A percentile compares a stretch with the other conserved stretches of the same genome.
These are phyloP conservation scores for Apiotrichum akiyoshidainum DNA, from an alignment of 1,284 basidiomycete species.

Conservation along the genomic window DNA sequence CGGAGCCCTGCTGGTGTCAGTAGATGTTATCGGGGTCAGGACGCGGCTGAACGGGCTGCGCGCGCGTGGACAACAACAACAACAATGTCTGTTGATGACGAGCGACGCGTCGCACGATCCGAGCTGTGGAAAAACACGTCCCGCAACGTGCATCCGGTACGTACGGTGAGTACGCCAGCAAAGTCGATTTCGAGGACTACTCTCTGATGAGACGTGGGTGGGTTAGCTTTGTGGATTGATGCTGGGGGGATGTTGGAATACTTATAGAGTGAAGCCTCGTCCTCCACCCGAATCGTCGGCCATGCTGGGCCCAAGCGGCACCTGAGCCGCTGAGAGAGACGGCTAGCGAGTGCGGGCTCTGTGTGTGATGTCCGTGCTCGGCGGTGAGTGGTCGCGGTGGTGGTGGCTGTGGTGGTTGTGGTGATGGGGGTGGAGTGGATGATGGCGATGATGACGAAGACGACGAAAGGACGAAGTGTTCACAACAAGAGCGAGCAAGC, in stretches of 20 bases:
- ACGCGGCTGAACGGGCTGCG: not conserved
- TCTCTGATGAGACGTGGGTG: slow-evolving; percentile 40
- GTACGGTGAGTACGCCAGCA: slow-evolving; percentile 36
- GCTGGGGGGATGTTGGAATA: not conserved
- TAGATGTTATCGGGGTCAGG: slow-evolving; percentile 5
- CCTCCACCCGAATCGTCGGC: slow-evolving; percentile 20
- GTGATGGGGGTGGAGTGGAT: not conserved
- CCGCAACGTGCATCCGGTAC: not conserved
- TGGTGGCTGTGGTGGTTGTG: not conserved
- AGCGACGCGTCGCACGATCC: not conserved
- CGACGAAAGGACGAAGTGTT: no score
- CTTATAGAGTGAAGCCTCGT: slow-evolving; percentile 26
- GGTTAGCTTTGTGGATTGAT: slow-evolving; percentile 10
- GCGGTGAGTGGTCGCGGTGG: not conserved
- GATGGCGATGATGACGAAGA: no score
- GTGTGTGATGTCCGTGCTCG: not conserved
- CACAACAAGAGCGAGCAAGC: no score
- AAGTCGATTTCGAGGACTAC: slow-evolving; percentile 49
- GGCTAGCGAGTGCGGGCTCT: not conserved
- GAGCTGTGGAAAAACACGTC: not conserved
- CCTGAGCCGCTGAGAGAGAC: slow-evolving; percentile 1
- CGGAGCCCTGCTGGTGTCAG: slow-evolving; percentile 31
- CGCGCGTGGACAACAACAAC: not conserved
- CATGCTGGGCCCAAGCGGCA: slow-evolving; percentile 18
- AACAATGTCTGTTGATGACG: not conserved